Conservation (phyloP, 2,329 filamentous ascomycete genomes). For the Botrytis fragariae region DNA sequence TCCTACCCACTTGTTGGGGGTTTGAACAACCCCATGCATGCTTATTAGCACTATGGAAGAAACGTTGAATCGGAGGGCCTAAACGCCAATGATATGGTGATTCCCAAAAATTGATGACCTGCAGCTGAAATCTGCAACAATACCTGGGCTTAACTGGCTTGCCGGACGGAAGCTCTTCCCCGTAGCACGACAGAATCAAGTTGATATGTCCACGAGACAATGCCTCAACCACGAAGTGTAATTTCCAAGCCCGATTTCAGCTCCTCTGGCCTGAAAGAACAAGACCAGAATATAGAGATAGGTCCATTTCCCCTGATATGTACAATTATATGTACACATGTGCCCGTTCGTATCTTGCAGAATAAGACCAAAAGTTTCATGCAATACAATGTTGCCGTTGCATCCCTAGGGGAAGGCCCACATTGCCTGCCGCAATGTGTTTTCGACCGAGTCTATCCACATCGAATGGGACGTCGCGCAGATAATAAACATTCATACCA, state of each 20-base stretch:
- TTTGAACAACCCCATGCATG: slow-evolving; percentile 18
- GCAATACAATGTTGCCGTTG: slow-evolving; percentile 17
- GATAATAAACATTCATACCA: slow-evolving; percentile 2
- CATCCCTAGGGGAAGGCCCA: slow-evolving; percentile 13
- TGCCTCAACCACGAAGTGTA: slow-evolving; percentile 11
- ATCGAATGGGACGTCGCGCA: slow-evolving; percentile 8
- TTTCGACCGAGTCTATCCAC: slow-evolving; percentile 9
- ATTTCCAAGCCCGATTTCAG: slow-evolving; percentile 5
- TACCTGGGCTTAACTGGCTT: slow-evolving; percentile 8
- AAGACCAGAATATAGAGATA: neutral
- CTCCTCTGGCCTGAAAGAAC: slow-evolving; percentile 7
- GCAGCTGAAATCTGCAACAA: slow-evolving; percentile 21
- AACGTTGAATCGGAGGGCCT: slow-evolving; percentile 15
- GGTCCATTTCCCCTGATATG: slow-evolving; percentile 5
- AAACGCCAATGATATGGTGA: slow-evolving; percentile 19
- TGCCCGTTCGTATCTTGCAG: slow-evolving; percentile 12
- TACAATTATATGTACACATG: slow-evolving; percentile 12
- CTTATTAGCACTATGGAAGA: slow-evolving; percentile 7
- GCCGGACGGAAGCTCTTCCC: slow-evolving; percentile 20
- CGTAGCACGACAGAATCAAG: slow-evolving; percentile 21
- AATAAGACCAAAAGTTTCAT: slow-evolving; percentile 3
- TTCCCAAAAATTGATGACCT: slow-evolving; percentile 21
- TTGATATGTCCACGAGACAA: slow-evolving; percentile 15
- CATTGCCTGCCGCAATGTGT: slow-evolving; percentile 4
- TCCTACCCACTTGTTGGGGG: slow-evolving; percentile 9